These are phyloP conservation scores for Paramecium sonneborni DNA, from an alignment of 73 alveolate species.

Conservation along the genomic window DNA sequence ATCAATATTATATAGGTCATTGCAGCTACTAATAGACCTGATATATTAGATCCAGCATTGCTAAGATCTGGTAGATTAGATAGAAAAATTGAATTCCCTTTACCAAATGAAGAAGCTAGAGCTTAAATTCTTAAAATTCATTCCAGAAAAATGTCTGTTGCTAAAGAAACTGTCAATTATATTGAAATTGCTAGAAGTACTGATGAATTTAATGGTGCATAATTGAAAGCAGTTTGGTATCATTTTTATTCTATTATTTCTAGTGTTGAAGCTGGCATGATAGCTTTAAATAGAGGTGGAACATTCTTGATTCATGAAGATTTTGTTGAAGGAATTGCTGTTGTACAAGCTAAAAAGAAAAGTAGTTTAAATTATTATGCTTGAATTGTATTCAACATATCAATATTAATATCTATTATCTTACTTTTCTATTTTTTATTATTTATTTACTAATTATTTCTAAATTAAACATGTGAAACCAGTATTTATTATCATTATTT, in stretches of 20 bases:
- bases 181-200: conserved; percentile 68
- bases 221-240: conserved; percentile 64
- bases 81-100: conserved; percentile 99
- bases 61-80: conserved; percentile 99
- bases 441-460: neutral
- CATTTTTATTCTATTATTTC: neutral
- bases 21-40: conserved; percentile 96
- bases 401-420: too few relatives aligned
- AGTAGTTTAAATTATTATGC: conserved; percentile 66
- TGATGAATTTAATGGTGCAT: conserved; percentile 67
- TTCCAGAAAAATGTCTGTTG: conserved; percentile 98
- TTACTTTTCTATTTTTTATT: neutral
- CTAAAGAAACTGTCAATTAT: conserved; percentile 79
- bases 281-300: conserved; percentile 65
- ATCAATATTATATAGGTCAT: conserved; percentile 7
- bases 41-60: conserved; percentile 99
- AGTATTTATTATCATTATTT: neutral
- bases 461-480: neutral
- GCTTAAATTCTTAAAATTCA: conserved; percentile 98
- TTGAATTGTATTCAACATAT: neutral
- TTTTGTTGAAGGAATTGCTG: conserved; percentile 66
- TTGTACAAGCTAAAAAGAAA: conserved; percentile 66
- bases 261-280: conserved; percentile 70
- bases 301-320: conserved; percentile 67
- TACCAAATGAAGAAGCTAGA: conserved; percentile 99